phyloP scores from a whole-genome alignment of 345 rosid species.

The Melastoma malabathricum region DNA sequence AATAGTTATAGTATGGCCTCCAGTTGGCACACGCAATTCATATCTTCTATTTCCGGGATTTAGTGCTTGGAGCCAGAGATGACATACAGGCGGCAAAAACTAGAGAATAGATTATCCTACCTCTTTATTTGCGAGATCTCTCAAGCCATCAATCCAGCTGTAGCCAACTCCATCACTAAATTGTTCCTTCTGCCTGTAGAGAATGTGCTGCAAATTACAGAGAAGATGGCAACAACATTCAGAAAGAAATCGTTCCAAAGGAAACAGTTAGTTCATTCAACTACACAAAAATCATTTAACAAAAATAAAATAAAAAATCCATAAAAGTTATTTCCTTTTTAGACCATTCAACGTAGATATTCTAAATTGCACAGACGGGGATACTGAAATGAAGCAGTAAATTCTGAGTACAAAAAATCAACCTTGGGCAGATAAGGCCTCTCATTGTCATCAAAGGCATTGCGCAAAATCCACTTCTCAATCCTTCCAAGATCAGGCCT shows the following conservation, averaged over 20 bases:
- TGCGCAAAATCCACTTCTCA: slow-evolving; percentile 84
- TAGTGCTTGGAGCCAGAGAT: no score
- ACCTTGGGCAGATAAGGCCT: slow-evolving; percentile 87
- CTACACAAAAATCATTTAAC: no score
- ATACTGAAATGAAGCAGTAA: neutral
- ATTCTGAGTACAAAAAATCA: neutral
- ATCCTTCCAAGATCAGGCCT: slow-evolving; percentile 58
- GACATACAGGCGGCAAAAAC: no score
- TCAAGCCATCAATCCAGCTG: slow-evolving; percentile 97
- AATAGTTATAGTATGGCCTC: no score
- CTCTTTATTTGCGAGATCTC: slow-evolving; percentile 62
- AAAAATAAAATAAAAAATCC: no score
- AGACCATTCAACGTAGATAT: neutral
- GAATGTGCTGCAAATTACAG: slow-evolving; percentile 46
- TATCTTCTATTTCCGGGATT: no score
- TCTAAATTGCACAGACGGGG: neutral
- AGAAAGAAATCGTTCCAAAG: neutral
- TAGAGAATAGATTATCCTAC: slow-evolving; percentile 15
- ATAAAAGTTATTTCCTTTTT: neutral
- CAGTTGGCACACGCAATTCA: no score
- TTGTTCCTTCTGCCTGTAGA: slow-evolving; percentile 95
- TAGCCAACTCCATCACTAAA: slow-evolving; percentile 98
- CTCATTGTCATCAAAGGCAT: slow-evolving; percentile 82
- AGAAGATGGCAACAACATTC: neutral
- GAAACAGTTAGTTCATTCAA: no score